Percentiles rank a stretch among this genome's conserved stretches.
Evolutionary conservation across 352 stramenopile species (phyloP).

Genomic region (Globisporangium middletonii): DNA sequence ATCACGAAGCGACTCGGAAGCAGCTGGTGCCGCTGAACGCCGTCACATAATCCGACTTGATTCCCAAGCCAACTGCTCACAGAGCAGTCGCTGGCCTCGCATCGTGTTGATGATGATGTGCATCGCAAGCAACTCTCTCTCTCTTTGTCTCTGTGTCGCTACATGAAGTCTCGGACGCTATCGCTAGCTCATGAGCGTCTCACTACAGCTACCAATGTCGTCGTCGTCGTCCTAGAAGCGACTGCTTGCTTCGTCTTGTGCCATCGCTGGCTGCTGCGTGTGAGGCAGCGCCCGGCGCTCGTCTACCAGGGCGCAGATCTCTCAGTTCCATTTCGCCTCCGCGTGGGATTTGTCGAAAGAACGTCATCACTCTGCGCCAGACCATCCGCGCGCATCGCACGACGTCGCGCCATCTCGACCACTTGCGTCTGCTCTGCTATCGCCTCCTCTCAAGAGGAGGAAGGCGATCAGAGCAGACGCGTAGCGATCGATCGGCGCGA

Average conservation of each 20-base stretch:
- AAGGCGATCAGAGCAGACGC: neutral
- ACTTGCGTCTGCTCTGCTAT: neutral
- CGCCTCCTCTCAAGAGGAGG: neutral
- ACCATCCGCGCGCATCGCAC: conserved; percentile 11
- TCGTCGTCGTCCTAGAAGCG: no score
- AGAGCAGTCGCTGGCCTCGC: no score
- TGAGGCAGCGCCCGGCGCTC: conserved; percentile 8
- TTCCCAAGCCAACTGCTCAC: neutral
- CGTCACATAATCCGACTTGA: neutral
- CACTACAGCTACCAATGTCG: no score
- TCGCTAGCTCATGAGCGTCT: no score
- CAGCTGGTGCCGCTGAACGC: neutral
- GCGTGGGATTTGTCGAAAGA: conserved; percentile 68
- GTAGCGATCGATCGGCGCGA: neutral
- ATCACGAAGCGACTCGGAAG: neutral
- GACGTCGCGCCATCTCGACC: neutral
- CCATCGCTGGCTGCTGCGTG: conserved; percentile 4
- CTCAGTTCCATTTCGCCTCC: conserved; percentile 73
- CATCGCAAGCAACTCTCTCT: no score
- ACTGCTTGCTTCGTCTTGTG: neutral
- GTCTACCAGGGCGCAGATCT: conserved; percentile 25
- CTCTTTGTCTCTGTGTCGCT: no score
- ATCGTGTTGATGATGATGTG: no score
- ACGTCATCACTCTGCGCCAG: conserved; percentile 56
- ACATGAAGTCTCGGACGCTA: no score